Conservation (phyloP, 441 rosid species). For the Sinapis alba region DNA sequence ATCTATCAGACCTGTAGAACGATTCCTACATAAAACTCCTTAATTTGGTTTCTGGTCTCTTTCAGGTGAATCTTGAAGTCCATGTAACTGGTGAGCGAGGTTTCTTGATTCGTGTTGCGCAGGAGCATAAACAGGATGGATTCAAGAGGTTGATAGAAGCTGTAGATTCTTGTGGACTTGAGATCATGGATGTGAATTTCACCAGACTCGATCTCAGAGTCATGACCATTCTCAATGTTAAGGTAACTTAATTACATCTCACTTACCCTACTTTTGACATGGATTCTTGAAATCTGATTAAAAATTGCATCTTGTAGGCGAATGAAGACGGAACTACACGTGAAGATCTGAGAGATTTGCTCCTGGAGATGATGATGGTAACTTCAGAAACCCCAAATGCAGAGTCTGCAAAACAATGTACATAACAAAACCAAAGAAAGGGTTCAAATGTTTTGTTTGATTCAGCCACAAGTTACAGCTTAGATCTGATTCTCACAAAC, state of each 20-base stretch:
- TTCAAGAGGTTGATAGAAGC: conserved; percentile 64
- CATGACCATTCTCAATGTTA: conserved; percentile 60
- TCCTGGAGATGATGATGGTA: conserved; percentile 27
- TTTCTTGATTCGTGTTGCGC: conserved; percentile 54
- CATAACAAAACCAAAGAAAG: conserved; percentile 6
- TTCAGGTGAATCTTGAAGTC: conserved; percentile 62
- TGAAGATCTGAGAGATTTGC: conserved; percentile 28
- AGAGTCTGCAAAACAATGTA: conserved; percentile 19
- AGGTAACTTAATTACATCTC: conserved; percentile 35
- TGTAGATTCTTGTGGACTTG: conserved; percentile 54
- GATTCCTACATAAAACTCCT: no score
- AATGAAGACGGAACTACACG: conserved; percentile 11
- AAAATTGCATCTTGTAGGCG: conserved; percentile 2
- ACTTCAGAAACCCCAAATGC: conserved; percentile 9
- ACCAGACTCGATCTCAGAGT: conserved; percentile 57
- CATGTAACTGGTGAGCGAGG: conserved; percentile 52
- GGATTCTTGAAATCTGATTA: not conserved
- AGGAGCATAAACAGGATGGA: conserved; percentile 53
- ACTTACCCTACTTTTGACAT: not conserved
- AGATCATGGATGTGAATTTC: conserved; percentile 67
- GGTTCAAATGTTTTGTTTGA: conserved; percentile 26
- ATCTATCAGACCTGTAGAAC: not conserved
- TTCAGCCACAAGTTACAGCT: conserved; percentile 23
- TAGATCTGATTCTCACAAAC: conserved; percentile 14
- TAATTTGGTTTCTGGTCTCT: not conserved